These are phyloP conservation scores for Ceriops decandra DNA, from an alignment of 345 rosid genomes.

Conservation along the genomic window DNA sequence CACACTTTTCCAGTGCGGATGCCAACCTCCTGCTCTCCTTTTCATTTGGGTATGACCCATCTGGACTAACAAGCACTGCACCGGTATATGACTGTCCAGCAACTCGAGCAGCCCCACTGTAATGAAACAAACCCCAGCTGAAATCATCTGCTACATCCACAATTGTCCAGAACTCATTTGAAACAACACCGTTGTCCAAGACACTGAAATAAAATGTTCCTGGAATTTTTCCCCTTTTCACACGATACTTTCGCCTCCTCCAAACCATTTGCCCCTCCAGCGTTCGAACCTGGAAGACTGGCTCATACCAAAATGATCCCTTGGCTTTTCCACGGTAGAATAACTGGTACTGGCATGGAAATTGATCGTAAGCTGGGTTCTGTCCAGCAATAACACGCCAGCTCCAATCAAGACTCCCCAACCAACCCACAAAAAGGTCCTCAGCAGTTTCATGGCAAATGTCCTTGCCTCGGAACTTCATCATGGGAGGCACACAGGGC, in stretches of 20 bases:
- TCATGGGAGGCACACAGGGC: slow-evolving; percentile 68
- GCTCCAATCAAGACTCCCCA: slow-evolving; percentile 77
- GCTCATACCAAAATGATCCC: slow-evolving; percentile 92
- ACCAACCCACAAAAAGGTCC: slow-evolving; percentile 90
- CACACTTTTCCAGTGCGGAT: slow-evolving; percentile 65
- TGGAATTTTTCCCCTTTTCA: slow-evolving; percentile 60
- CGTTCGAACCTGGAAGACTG: slow-evolving; percentile 78
- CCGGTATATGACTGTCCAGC: slow-evolving; percentile 93
- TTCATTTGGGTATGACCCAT: slow-evolving; percentile 66
- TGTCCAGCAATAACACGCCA: slow-evolving; percentile 96
- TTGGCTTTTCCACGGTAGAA: slow-evolving; percentile 89
- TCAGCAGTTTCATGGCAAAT: slow-evolving; percentile 67
- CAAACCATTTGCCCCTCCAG: slow-evolving; percentile 71
- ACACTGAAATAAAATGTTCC: slow-evolving; percentile 81
- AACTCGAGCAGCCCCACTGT: slow-evolving; percentile 82
- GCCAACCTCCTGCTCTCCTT: slow-evolving; percentile 38
- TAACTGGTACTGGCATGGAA: slow-evolving; percentile 91
- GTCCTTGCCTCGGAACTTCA: slow-evolving; percentile 50
- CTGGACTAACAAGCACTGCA: slow-evolving; percentile 81
- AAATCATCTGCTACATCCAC: slow-evolving; percentile 79
- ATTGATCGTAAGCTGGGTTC: slow-evolving; percentile 94
- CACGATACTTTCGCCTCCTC: slow-evolving; percentile 86
- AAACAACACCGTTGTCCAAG: slow-evolving; percentile 86
- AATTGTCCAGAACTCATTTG: slow-evolving; percentile 87
- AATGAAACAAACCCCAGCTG: slow-evolving; percentile 89